phyloP scores from a whole-genome alignment of 164 flowering plant species.

The grape (Vitis vinifera) region ASM3070453v1 NC_081819.1:22415001-22415500 shows the following conservation, averaged over 20 bases:
- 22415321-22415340: constrained; percentile 96
- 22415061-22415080: constrained; percentile 70
- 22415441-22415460: background rate
- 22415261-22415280: background rate
- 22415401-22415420: background rate
- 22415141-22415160: constrained; percentile 90
- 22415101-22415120: constrained; percentile 95
- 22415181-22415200: background rate
- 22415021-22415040: background rate
- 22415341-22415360: constrained; percentile 98
- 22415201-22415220: background rate
- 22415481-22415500: background rate
- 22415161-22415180: background rate
- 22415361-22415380: constrained; percentile 98
- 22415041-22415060: background rate
- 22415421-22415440: too few relatives aligned
- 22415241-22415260: background rate
- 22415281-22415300: background rate
- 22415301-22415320: constrained; percentile 37
- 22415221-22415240: background rate
- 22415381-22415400: constrained; percentile 63
- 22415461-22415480: background rate
- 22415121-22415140: constrained; percentile 95
- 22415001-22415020: background rate
- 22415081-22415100: constrained; percentile 98